phyloP scores from a whole-genome alignment of 2,329 filamentous ascomycete species.

The Aureobasidium subglaciale region DNA sequence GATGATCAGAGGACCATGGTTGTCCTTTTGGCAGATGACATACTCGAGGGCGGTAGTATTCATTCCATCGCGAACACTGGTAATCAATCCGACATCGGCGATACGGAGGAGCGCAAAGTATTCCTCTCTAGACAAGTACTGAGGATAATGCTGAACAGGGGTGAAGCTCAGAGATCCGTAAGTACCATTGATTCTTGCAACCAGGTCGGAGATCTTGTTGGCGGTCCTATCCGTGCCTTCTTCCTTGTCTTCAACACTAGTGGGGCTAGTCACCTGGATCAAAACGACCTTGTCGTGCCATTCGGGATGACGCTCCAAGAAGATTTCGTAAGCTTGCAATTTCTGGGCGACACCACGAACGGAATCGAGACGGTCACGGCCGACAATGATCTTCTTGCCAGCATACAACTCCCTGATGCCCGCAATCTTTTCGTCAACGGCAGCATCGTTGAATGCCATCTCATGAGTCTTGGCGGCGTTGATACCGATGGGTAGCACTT shows the following conservation, averaged over 20 bases:
- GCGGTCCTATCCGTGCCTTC: slow-evolving; percentile 75
- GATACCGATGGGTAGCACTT: slow-evolving; percentile 91
- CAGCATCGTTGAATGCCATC: slow-evolving; percentile 63
- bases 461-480: slow-evolving; percentile 74
- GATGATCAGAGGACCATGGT: slow-evolving; percentile 79
- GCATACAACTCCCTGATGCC: slow-evolving; percentile 69
- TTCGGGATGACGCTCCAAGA: slow-evolving; percentile 82
- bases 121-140: slow-evolving; percentile 82
- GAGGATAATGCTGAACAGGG: slow-evolving; percentile 89
- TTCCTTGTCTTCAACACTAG: slow-evolving; percentile 62
- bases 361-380: slow-evolving; percentile 86
- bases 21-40: slow-evolving; percentile 82
- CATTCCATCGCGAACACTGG: slow-evolving; percentile 94
- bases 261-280: slow-evolving; percentile 79
- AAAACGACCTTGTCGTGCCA: slow-evolving; percentile 89
- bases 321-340: slow-evolving; percentile 85
- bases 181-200: slow-evolving; percentile 83
- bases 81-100: slow-evolving; percentile 88
- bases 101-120: slow-evolving; percentile 91
- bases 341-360: slow-evolving; percentile 94
- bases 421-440: slow-evolving; percentile 63
- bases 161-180: slow-evolving; percentile 84
- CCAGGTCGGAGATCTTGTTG: slow-evolving; percentile 82
- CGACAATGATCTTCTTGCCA: slow-evolving; percentile 93
- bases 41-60: slow-evolving; percentile 87